Evolutionary conservation across 2,329 filamentous ascomycete species (phyloP).

Genomic region (Fusarium sp.): DNA sequence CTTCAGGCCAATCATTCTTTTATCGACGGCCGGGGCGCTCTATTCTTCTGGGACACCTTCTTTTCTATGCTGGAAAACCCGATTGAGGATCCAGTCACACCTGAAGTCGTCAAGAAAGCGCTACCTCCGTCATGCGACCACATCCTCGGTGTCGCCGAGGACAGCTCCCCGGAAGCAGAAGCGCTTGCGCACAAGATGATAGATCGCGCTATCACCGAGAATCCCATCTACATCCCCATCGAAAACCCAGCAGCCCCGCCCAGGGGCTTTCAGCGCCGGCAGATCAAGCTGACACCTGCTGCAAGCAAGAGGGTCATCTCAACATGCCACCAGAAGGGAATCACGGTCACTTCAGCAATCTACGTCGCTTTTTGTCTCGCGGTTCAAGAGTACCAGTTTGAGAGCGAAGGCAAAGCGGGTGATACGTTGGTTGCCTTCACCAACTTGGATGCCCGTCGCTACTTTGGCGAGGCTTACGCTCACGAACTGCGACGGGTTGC

Average conservation of each 20-base stretch:
- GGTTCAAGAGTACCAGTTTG: background rate
- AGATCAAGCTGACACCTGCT: background rate
- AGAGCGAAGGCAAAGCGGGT: background rate
- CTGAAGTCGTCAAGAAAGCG: background rate
- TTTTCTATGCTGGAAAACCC: background rate
- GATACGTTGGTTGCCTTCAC: background rate
- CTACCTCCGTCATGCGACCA: background rate
- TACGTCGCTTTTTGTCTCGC: background rate
- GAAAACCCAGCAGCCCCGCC: background rate
- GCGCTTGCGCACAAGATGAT: background rate
- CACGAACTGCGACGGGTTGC: background rate
- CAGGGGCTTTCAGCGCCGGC: background rate
- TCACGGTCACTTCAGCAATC: slow-evolving; percentile 1
- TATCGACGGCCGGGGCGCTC: background rate
- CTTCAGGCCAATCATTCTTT: slow-evolving; percentile 1
- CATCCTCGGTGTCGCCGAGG: background rate
- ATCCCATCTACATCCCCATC: background rate
- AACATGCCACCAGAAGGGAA: background rate
- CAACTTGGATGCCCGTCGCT: background rate
- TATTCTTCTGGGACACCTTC: slow-evolving; percentile 7
- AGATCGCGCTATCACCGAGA: background rate
- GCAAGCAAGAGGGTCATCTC: background rate
- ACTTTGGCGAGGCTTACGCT: background rate
- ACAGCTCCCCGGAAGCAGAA: background rate
- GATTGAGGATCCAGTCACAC: background rate